Conservation (phyloP, 2,329 filamentous ascomycete genomes). For the Ophiocordyceps camponoti-rufipedis region DNA sequence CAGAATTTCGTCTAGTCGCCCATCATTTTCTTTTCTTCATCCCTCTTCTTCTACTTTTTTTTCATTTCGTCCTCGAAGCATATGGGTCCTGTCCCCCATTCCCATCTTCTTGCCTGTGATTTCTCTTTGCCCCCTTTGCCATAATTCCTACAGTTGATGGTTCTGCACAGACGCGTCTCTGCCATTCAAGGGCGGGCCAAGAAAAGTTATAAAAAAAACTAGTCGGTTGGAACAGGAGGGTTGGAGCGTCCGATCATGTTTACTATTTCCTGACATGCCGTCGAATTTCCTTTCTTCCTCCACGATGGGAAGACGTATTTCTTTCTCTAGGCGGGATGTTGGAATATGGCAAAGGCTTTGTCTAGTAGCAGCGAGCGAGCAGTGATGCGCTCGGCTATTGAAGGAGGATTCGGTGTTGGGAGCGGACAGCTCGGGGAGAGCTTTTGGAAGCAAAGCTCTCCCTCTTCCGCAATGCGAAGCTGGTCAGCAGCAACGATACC, state of each 20-base stretch:
- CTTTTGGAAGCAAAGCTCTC: background rate
- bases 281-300: constrained; percentile 2
- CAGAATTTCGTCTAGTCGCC: constrained; percentile 1
- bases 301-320: background rate
- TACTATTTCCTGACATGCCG: constrained; percentile 3
- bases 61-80: constrained; percentile 1
- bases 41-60: background rate
- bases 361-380: too few relatives aligned
- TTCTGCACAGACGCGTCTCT: background rate
- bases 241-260: background rate
- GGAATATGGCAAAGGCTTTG: too few relatives aligned
- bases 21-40: background rate
- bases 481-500: too few relatives aligned
- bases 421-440: too few relatives aligned
- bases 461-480: too few relatives aligned
- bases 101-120: constrained; percentile 8
- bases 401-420: too few relatives aligned
- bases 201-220: constrained; percentile 1
- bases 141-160: constrained; percentile 2
- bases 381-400: too few relatives aligned
- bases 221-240: constrained; percentile 1
- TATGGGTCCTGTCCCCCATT: constrained; percentile 6
- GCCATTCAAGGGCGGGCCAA: background rate
- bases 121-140: constrained; percentile 3
- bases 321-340: too few relatives aligned